phyloP scores from a whole-genome alignment of 768 basidiomycete species.

The Tylopilus cervinicoccineus region DNA sequence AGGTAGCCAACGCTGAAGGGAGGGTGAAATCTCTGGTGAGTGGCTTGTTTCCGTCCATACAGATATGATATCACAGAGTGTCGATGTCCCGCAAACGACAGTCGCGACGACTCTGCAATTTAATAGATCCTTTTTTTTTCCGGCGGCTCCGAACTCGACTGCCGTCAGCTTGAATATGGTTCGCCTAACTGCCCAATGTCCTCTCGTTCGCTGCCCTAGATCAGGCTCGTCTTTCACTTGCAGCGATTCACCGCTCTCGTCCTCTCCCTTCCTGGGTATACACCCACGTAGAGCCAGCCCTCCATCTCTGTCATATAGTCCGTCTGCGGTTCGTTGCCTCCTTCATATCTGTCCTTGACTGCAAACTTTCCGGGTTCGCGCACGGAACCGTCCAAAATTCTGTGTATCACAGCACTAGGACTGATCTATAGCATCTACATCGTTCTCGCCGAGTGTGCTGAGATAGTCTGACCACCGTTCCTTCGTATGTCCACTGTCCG shows the following conservation, averaged over 20 bases:
- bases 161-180: not conserved
- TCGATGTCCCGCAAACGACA: not conserved
- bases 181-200: not conserved
- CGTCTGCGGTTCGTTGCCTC: not conserved
- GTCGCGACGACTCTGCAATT: not conserved
- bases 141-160: not conserved
- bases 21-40: not conserved
- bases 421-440: not conserved
- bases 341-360: not conserved
- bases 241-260: constrained; percentile 18
- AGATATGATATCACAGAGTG: not conserved
- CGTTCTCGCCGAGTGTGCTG: not conserved
- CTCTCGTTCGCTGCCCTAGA: constrained; percentile 18
- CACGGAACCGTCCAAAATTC: not conserved
- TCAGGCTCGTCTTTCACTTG: constrained; percentile 35
- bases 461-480: constrained; percentile 14
- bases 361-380: not conserved
- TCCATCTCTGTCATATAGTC: constrained; percentile 5
- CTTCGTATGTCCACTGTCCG: constrained; percentile 18
- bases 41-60: not conserved
- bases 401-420: constrained; percentile 2
- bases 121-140: not conserved
- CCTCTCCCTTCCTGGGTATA: not conserved
- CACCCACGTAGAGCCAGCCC: not conserved
- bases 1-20: not conserved